Base-by-base conservation (phyloP, 140 eudicot species). In the Oenanthe javanica region DNA sequence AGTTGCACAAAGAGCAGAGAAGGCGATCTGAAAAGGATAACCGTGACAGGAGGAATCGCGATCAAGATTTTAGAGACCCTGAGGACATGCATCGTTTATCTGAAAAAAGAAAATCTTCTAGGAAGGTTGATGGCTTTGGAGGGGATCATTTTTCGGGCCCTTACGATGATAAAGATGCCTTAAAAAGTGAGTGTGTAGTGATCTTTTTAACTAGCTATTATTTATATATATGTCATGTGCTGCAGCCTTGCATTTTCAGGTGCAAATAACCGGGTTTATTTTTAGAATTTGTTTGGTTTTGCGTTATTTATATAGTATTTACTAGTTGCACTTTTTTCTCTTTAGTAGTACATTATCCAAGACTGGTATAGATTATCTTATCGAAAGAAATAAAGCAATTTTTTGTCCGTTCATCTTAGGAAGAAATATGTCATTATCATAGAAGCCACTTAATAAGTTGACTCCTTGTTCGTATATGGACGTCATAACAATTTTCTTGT, bases 51-150 rank as follows among this genome's bases (percentile, higher is more conserved):
- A 90, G 90, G 83, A 87, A 80, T 19, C 92, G 88, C 51, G 97
- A 94, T 84, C 89, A 83, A 71, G 96, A 89, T 86, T 90, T 88
- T 47, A 89, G 85, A 77, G 98, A 92, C 74, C 83, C 87, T 80
- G 97, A 95, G 66, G 98, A 93, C 80, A 69, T 83, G 84, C 89
- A 86, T 77, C 96, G 89, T 66, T 84, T 79, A 80, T 46, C 89
- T 57, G 96, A 89, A n/a, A 95, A 91, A 85, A 84, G 89, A 78
- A 95, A 91, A 81, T 85, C 93, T 84, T 86, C 96, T 52, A 91
- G 98, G 6, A 96, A 93, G 89, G 95, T 85, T 81, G 99, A 92
- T 46, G 96, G 90, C 78, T 92, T 90, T 84, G 96, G 91, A 78
- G 91, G 89, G 12, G 84, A 83, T 67, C 86, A 92, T 50, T 83